Evolutionary conservation across 352 stramenopile species (phyloP).

Genomic region (Pythium grandisporangium): DNA sequence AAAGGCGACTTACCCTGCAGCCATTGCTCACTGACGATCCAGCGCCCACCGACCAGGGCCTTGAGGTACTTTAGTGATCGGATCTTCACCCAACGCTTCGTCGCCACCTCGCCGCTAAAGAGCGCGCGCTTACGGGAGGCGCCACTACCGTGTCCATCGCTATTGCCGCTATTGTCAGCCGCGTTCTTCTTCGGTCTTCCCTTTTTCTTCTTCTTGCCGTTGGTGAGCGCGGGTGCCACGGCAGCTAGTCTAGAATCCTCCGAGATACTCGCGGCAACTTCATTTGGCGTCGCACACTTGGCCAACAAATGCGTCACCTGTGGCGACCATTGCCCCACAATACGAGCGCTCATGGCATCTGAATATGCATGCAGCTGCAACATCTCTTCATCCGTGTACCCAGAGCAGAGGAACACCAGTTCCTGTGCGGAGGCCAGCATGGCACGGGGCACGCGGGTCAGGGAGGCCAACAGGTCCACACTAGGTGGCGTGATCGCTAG

Average conservation of each 20-base stretch:
- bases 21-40: constrained; percentile 82
- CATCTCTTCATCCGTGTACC: constrained; percentile 11
- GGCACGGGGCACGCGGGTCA: background rate
- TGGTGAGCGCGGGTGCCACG: background rate
- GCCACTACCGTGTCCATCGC: too few species aligned
- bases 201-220: too few species aligned
- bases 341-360: constrained; percentile 8
- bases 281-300: constrained; percentile 51
- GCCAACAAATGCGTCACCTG: constrained; percentile 78
- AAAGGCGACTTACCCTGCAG: constrained; percentile 42
- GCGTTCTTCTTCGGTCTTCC: too few species aligned
- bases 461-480: constrained; percentile 11
- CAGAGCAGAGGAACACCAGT: constrained; percentile 26
- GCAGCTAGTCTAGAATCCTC: background rate
- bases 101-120: constrained; percentile 26
- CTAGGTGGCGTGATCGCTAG: constrained; percentile 12
- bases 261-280: constrained; percentile 2
- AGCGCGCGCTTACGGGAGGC: constrained; percentile 42
- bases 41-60: constrained; percentile 61
- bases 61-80: constrained; percentile 84
- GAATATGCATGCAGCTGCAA: constrained; percentile 9
- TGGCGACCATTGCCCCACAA: constrained; percentile 23
- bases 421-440: background rate
- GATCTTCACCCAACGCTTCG: constrained; percentile 71
- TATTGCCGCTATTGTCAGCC: too few species aligned